These are phyloP conservation scores for Colletotrichum abscissum DNA, from an alignment of 2,329 filamentous ascomycete species.

Conservation along the genomic window DNA sequence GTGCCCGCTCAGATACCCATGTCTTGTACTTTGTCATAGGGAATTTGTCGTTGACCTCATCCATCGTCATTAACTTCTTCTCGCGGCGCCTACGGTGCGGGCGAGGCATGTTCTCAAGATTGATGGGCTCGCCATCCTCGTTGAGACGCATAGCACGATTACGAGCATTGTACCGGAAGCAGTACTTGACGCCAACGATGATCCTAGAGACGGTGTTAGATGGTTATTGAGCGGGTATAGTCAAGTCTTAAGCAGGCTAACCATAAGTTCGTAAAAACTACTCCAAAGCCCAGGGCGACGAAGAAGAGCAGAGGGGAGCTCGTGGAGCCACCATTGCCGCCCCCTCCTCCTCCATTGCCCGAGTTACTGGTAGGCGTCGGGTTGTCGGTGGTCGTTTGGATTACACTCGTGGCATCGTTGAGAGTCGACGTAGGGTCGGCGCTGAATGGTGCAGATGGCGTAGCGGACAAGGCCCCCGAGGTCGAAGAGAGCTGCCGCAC, in stretches of 20 bases:
- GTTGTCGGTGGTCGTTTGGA: constrained; percentile 12
- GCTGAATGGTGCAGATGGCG: constrained; percentile 37
- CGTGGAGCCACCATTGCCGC: constrained; percentile 39
- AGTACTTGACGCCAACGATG: constrained; percentile 99
- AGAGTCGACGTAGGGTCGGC: constrained; percentile 37
- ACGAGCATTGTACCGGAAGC: constrained; percentile 96
- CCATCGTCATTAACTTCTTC: constrained; percentile 99
- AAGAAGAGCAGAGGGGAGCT: constrained; percentile 76
- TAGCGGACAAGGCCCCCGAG: constrained; percentile 27
- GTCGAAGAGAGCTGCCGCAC: constrained; percentile 40
- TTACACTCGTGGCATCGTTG: background rate
- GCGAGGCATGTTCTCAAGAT: constrained; percentile 84
- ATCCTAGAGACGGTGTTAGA: constrained; percentile 74
- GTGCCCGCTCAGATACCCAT: constrained; percentile 87
- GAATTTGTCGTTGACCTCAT: constrained; percentile 98
- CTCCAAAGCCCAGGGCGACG: constrained; percentile 94
- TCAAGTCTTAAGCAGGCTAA: constrained; percentile 59
- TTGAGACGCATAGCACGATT: constrained; percentile 82
- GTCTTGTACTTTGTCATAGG: constrained; percentile 96
- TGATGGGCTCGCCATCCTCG: constrained; percentile 89
- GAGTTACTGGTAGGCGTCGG: constrained; percentile 29
- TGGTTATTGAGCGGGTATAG: background rate
- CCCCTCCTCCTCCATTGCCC: constrained; percentile 18
- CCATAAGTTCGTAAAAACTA: constrained; percentile 99
- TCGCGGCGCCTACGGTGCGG: constrained; percentile 89